Conservation (phyloP, 345 rosid species). For the Gossypium raimondii region DNA sequence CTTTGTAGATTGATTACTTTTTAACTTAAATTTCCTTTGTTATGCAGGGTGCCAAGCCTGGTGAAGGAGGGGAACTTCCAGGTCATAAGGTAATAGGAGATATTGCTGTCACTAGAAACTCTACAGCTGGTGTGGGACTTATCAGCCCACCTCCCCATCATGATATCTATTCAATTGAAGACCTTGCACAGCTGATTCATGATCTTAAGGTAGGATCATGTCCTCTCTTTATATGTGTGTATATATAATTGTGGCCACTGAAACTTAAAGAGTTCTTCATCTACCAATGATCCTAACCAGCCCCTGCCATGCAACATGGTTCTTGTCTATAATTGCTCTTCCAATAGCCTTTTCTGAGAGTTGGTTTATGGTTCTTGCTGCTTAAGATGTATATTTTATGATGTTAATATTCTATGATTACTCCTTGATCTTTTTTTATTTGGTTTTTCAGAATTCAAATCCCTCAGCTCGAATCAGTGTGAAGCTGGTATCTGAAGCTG, state of each 20-base stretch:
- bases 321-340: neutral
- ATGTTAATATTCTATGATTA: neutral
- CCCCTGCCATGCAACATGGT: neutral
- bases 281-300: no score
- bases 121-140: slow-evolving; percentile 98
- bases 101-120: slow-evolving; percentile 91
- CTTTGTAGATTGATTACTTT: slow-evolving; percentile 16
- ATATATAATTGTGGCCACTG: neutral
- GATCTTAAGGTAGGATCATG: slow-evolving; percentile 83
- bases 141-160: slow-evolving; percentile 99
- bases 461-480: slow-evolving; percentile 93
- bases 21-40: slow-evolving; percentile 22
- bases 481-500: slow-evolving; percentile 96
- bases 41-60: slow-evolving; percentile 97
- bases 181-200: slow-evolving; percentile 95
- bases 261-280: no score
- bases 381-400: neutral
- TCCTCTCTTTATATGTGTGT: neutral
- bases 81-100: slow-evolving; percentile 99
- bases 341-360: neutral
- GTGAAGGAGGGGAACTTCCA: slow-evolving; percentile 99
- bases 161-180: slow-evolving; percentile 98
- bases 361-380: neutral
- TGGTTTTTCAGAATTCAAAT: slow-evolving; percentile 69
- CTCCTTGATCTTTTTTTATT: slow-evolving; percentile 8